Base-by-base conservation (phyloP, 306 rosid species). In the Malus orientalis region DNA sequence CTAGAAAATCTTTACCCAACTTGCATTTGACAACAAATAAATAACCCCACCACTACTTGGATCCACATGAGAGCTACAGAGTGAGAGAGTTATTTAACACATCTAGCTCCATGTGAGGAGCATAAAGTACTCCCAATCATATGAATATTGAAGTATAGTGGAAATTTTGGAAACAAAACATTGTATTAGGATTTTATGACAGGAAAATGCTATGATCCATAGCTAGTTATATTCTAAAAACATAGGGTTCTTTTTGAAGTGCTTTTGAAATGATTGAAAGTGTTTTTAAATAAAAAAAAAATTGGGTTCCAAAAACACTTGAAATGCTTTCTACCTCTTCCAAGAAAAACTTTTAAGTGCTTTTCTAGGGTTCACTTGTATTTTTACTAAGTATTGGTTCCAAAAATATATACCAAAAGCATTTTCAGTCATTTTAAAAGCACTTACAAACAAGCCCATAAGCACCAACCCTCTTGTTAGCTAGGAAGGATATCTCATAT, bases 101-200 rank as follows among this genome's bases (percentile, higher is more conserved):
- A 59, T 25, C 49, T 49, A 66, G 38, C 69, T 60, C 79, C 83
- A 82, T 82, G 83, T 82, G 83, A 78, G 75, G 53, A 53, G 70
- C 83, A 66, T 71, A 19, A 20, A 15, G 61, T 51, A 27, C 66
- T 83, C 69, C 74, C 73, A 60, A 79, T 75, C 83, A 67, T 76
- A 25, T 71, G 69, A 45, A 65, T 44, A 15, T 15, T 49, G 29
- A 71, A 49, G 67, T 53, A 1, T 8, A 32, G 4, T 49, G 20
- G 55, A 49, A 49, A 49, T 6, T 60, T 1, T 49, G 23, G 27
- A 63, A 38, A 27, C n/a, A 53, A 16, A n/a, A 60, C 25, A 66
- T 59, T 22, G 67, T 11, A 57, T 57, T 71, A 64, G 55, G 74
- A 44, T 75, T 71, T 70, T 58, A 23, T 42, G 27, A 22, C 36